Percentiles rank a stretch among this genome's conserved stretches.
phyloP scores from a whole-genome alignment of 2,329 filamentous ascomycete species.

The Fusarium robinianum region DNA sequence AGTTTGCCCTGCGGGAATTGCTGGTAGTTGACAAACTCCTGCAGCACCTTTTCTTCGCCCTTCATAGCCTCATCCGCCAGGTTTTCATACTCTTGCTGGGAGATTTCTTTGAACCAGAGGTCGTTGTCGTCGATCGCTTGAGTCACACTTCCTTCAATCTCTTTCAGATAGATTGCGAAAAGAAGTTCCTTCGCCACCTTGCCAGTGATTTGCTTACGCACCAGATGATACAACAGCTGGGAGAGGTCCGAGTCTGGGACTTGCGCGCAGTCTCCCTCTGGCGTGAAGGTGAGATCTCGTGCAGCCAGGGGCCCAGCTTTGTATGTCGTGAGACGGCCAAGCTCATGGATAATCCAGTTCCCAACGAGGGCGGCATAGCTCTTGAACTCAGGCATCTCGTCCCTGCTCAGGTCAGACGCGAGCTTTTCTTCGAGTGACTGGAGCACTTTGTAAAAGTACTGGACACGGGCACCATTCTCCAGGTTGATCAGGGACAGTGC shows the following conservation, averaged over 20 bases:
- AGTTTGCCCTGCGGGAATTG: constrained; percentile 61
- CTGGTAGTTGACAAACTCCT: constrained; percentile 50
- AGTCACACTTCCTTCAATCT: constrained; percentile 49
- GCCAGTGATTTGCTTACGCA: constrained; percentile 55
- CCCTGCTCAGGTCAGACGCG: constrained; percentile 24
- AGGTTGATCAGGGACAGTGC: constrained; percentile 77
- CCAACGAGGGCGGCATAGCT: constrained; percentile 53
- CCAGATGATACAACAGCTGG: constrained; percentile 55
- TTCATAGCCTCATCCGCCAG: constrained; percentile 52
- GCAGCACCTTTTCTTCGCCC: constrained; percentile 53
- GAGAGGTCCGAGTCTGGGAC: constrained; percentile 54
- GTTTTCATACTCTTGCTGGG: constrained; percentile 51
- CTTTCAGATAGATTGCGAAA: constrained; percentile 55
- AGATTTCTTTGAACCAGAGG: constrained; percentile 61
- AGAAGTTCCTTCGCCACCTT: constrained; percentile 63
- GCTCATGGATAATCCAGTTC: constrained; percentile 76
- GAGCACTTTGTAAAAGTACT: constrained; percentile 78
- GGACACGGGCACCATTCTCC: constrained; percentile 76
- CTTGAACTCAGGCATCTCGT: constrained; percentile 36
- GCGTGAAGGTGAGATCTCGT: constrained; percentile 46
- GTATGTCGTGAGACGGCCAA: constrained; percentile 68
- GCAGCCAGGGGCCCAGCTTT: constrained; percentile 42
- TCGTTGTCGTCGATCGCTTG: constrained; percentile 51
- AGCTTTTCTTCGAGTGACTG: constrained; percentile 47
- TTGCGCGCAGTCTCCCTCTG: constrained; percentile 52